Evolutionary conservation across 169 alveolate species (phyloP).

Genomic region (Pseudocohnilembus persalinus): DNA sequence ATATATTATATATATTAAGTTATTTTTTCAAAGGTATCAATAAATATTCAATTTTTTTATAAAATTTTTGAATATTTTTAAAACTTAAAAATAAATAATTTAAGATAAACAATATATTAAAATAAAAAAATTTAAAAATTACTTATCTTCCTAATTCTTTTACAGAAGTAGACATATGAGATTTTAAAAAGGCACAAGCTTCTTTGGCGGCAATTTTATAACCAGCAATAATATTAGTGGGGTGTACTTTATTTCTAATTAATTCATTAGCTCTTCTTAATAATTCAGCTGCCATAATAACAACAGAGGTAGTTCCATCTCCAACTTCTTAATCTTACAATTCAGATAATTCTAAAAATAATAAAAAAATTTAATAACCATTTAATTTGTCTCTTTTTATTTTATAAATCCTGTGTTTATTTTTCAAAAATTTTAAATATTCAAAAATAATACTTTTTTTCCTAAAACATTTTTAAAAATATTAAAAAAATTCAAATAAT

Average conservation of each 20-base stretch:
- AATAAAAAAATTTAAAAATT: too few species aligned
- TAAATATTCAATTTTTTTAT: too few species aligned
- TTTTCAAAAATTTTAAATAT: too few species aligned
- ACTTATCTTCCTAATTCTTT: slow-evolving; percentile 84
- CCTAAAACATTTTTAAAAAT: too few species aligned
- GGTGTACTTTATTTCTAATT: slow-evolving; percentile 96
- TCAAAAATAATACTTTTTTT: too few species aligned
- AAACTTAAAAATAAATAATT: too few species aligned
- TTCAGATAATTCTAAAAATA: slow-evolving; percentile 28
- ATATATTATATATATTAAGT: neutral
- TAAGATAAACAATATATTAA: too few species aligned
- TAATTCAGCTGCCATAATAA: slow-evolving; percentile 98
- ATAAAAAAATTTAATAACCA: too few species aligned
- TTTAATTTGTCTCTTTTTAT: too few species aligned
- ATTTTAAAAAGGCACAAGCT: slow-evolving; percentile 94
- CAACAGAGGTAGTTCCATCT: slow-evolving; percentile 99
- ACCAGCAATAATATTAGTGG: slow-evolving; percentile 97
- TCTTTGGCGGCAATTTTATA: slow-evolving; percentile 94
- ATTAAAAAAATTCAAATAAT: neutral
- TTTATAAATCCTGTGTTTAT: too few species aligned
- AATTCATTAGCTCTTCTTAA: slow-evolving; percentile 96
- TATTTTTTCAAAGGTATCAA: neutral
- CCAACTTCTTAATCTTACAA: slow-evolving; percentile 88
- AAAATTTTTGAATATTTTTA: too few species aligned
- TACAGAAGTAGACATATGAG: slow-evolving; percentile 84